These are phyloP conservation scores for Aspergillus sojae DNA, from an alignment of 2,329 filamentous ascomycete species.

Conservation along the genomic window DNA sequence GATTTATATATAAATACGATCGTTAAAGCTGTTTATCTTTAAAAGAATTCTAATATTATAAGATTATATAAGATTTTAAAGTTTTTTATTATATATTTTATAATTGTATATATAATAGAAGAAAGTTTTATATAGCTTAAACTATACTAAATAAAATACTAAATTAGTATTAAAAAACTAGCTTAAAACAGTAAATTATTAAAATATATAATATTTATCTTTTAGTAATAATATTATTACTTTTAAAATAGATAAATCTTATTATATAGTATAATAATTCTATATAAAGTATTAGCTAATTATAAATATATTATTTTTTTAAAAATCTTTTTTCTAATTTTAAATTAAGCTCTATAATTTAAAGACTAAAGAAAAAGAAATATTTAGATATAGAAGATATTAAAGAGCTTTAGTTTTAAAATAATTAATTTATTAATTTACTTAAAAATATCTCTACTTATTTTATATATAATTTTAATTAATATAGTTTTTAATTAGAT, in stretches of 20 bases:
- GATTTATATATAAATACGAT: neutral
- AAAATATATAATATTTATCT: neutral
- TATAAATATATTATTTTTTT: neutral
- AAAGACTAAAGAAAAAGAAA: no score
- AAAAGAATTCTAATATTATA: slow-evolving; percentile 1
- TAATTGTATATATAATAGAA: neutral
- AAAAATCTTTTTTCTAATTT: neutral
- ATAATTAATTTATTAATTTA: neutral
- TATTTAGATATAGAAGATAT: neutral
- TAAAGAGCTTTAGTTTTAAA: no score
- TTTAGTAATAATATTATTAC: neutral
- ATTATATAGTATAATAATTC: neutral
- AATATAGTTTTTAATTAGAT: neutral
- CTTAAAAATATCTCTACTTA: neutral
- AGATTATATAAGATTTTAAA: neutral
- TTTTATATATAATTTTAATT: neutral
- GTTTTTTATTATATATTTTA: no score
- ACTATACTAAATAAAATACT: neutral
- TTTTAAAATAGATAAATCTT: neutral
- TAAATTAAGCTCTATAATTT: neutral
- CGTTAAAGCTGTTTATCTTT: neutral
- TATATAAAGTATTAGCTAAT: neutral
- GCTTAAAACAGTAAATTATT: neutral
- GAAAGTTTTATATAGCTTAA: neutral
- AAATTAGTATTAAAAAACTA: neutral